Base-by-base conservation (phyloP, 164 flowering plant species). In the Liriodendron chinense region DNA sequence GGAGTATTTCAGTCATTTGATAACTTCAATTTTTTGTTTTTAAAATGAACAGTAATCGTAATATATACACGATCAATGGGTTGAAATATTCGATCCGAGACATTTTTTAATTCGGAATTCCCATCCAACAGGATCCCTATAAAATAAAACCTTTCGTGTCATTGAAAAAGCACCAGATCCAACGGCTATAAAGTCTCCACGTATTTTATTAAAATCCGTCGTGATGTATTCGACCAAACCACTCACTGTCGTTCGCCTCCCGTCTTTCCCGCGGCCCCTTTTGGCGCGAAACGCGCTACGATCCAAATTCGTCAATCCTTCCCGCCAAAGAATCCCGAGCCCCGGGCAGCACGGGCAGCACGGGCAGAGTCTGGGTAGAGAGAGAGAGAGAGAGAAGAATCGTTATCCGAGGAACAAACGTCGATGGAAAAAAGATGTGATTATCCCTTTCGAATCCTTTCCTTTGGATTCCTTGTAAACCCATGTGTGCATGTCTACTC, bases 391-490 rank as follows among this genome's bases (percentile, higher is more conserved):
- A 57, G 1, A 50, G 34, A 23, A 13, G 62, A 16, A 48, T 50
- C 22, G 70, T 25, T 20, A 34, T 59, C 66, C 49, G 24, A 24
- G 72, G 72, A 70, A 25, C 67, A 24, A 53, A 59, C 67, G 34
- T 76, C 25, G 70, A 53, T 72, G 71, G 56, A 73, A 22, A 63
- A 16, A 72, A 69, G 68, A 21, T 13, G 73, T 26, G 21, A 6
- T 57, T 77, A 72, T 68, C 73, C 66, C 48, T 71, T 71, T 78
- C 67, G 9, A n/a, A 20, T 22, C 24, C 65, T 20, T n/a, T 63
- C 68, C 72, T 74, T 78, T n/a, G 80, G 80, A 78, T 78, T 73
- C 80, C 80, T 74, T 69, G 50, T 49, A 74, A 23, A 25, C 68
- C 71, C 75, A 78, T 75, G 80, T 71, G 80, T 78, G 56, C 1